A percentile compares a stretch with the other conserved stretches of the same genome.
phyloP scores from a whole-genome alignment of 2,329 filamentous ascomycete genomes.

The Claviceps cyperi region DNA sequence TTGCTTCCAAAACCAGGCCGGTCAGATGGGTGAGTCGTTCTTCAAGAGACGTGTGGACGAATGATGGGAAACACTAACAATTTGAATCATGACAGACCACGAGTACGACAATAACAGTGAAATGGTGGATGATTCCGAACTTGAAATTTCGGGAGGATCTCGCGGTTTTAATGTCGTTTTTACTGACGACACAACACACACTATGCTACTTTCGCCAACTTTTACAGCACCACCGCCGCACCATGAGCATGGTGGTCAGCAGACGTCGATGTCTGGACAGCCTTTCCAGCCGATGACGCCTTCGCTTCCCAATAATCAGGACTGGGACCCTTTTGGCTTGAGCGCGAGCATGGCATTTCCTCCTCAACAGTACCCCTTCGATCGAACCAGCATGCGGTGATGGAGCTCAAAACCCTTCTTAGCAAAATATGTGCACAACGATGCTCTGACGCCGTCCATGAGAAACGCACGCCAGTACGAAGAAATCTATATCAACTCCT shows the following conservation, averaged over 20 bases:
- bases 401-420: not conserved
- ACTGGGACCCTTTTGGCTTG: slow-evolving; percentile 86
- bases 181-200: slow-evolving; percentile 30
- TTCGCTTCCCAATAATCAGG: slow-evolving; percentile 61
- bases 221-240: slow-evolving; percentile 22
- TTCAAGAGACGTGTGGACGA: slow-evolving; percentile 30
- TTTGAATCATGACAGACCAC: slow-evolving; percentile 55
- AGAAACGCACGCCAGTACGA: not conserved
- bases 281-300: slow-evolving; percentile 52
- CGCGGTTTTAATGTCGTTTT: slow-evolving; percentile 48
- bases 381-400: slow-evolving; percentile 41
- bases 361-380: slow-evolving; percentile 65
- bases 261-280: slow-evolving; percentile 15
- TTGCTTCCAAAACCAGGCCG: slow-evolving; percentile 79
- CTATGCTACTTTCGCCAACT: slow-evolving; percentile 26
- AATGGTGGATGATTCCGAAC: slow-evolving; percentile 71
- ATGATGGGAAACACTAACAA: slow-evolving; percentile 42
- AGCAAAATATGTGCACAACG: not conserved
- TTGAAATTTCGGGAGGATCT: slow-evolving; percentile 50
- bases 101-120: slow-evolving; percentile 88
- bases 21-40: slow-evolving; percentile 78
- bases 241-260: slow-evolving; percentile 23
- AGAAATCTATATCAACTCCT: not conserved
- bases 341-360: slow-evolving; percentile 94
- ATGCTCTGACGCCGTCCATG: not conserved